Evolutionary conservation across 768 basidiomycete species (phyloP), one percentile per base, ranked within the genome.

Genomic region (Boletus eberwhitei): DNA sequence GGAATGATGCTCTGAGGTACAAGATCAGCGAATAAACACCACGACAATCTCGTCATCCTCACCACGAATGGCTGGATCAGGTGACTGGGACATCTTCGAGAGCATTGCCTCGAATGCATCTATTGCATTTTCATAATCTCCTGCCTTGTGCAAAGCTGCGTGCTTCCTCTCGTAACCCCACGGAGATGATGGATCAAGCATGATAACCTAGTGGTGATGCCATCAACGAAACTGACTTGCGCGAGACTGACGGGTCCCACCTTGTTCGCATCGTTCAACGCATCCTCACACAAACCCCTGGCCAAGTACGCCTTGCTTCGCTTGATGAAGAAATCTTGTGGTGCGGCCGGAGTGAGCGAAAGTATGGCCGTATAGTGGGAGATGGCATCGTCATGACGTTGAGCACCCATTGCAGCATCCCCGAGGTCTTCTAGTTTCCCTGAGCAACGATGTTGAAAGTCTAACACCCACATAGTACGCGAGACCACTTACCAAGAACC

Each of bases 281-380:
- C 54, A 8, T 22, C 42, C 19, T 48, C 31, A 49, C 36, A 48
- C 13, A 2, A 29, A 12, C 43, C 45, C 6, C 14, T 40, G 21
- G 39, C 21, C 7, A 40, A 7, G 40, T 51, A 8, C 6, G 59
- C 60, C 21, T 51, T 48, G 42, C 60, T 59, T 34, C 60, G 59
- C 38, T 49, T 49, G 12, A 35, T 12, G 2, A 59, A 21, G 3
- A 60, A 22, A 4, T 5, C 2, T 13, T 39, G 40, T 2, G 53
- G 17, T 2, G 13, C 2, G 2, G 21, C 1, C 0, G 39, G 46
- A 35, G 29, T 2, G 2, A 60, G 43, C 1, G 50, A 45, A 13
- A 60, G 43, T n/a, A 43, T 39, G 5, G 24, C 11, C 0, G 58
- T 50, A 29, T 59, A 55, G 1, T 42, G 43, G 5, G 17, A 39